Base-by-base conservation (phyloP, 306 rosid genomes). In the Pyrus bretschneideri region DNA sequence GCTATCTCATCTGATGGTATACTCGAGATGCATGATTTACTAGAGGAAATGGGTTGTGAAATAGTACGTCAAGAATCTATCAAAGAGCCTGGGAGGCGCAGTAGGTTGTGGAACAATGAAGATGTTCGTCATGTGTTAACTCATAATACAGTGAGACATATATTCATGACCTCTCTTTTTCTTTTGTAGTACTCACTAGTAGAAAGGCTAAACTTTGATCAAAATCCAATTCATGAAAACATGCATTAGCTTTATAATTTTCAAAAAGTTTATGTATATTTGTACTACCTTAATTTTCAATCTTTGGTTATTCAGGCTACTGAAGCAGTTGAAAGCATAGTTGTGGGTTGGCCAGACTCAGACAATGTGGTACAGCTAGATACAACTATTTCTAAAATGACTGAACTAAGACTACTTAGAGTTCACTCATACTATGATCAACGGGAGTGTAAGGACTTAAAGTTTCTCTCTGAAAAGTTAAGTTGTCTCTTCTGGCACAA, bases 11-110 rank as follows among this genome's bases (percentile, higher is more conserved):
- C 1, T 17, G 40, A 6, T 0, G 11, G 13, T 23, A 33, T 7
- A 9, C n/a, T 75, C 12, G 21, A 70, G 83, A 68, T 69, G 83
- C 89, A 87, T 74, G 78, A 81, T 83, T 67, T 85, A 80, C 44
- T 87, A 31, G 73, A 82, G 75, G 80, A 74, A n/a, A 70, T 84
- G 85, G 90, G 89, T 14, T 64, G 76, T 22, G 44, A 54, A 13
- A 76, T 82, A 23, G 84, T 81, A 69, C 22, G 65, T 14, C 44
- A 76, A 60, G 80, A 83, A 57, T 81, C 5, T 46, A 6, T 21
- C 1, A 15, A 45, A 25, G 55, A 73, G 13, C 82, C 68, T 12
- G 60, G 73, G 13, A 46, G 18, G 2, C 73, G 40, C 17, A 63
- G 78, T 17, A 63, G 87, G 35, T 13, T 86, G 58, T 79, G 84